Base-by-base conservation (phyloP, 148 eudicot genomes). In the Nepenthes mirabilis region DNA sequence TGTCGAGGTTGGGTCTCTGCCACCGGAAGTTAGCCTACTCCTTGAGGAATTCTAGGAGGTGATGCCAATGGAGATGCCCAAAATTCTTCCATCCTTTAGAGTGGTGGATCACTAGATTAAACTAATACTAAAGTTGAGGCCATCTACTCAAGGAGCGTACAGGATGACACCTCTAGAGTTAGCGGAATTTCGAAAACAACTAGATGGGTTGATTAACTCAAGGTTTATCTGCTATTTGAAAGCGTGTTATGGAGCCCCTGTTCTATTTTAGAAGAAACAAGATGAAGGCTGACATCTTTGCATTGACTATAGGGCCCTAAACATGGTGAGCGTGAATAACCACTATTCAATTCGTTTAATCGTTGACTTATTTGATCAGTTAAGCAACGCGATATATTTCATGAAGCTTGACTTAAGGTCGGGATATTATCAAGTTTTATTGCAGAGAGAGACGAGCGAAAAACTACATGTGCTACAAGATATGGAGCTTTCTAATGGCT, bases 241-340 rank as follows among this genome's bases (percentile, higher is more conserved):
- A 32, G 43, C 60, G 5, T 43, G 43, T 11, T 57, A 35, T 5
- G 23, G 47, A 9, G 43, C 13, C 4, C 59, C 37, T 2, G 59
- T 57, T 37, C 8, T 57, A 8, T 57, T 34, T 35, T 35, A 57
- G 32, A 57, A 57, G 45, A 58, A 58, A 33, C 61, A 43, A 1
- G 48, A 36, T 12, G 48, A 47, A 0, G 1, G 23, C 0, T 37
- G 37, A 8, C 11, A 23, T 9, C 3, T 37, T 3, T 58, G 61
- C 47, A 58, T 37, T 9, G 12, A 56, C 43, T 56, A 56, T 9
- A n/a, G 58, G 8, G 40, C 58, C 7, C 43, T 34, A 1, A 56
- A 56, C 43, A 56, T 33, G 58, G 37, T 56, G 12, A 35, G 14
- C 2, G n/a, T 56, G 4, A 56, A 33, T 5, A 34, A 35, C 43